Base-by-base conservation (phyloP, 192 early-diverging fungal genomes). In the Backusella circina region DNA sequence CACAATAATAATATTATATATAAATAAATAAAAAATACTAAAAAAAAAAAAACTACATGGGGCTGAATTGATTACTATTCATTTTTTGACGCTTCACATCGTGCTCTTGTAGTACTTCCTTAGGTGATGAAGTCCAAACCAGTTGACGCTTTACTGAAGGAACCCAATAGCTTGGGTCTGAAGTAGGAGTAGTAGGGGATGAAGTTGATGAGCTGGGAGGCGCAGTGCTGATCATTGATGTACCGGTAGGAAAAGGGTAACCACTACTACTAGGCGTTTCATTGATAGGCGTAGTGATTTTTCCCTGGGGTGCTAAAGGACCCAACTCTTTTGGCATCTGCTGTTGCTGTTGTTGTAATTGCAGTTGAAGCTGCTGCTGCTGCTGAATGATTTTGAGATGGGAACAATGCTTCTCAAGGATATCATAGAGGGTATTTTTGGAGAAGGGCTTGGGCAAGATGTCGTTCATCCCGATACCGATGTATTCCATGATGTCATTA, bases 391-490 rank as follows among this genome's bases (percentile, higher is more conserved):
- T 79, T 33, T 83, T 71, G 18, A 89, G 71, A 76, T 88, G 89
- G 26, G 82, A 79, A 44, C 88, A 88, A 54, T 88, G 84, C 66
- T 86, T 86, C 75, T 90, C 88, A 30, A 91, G 67, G 75, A 91
- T 86, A 28, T 75, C 72, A 21, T 86, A 75, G 15, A 91, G 67
- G 16, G 81, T 82, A n/a, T 74, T 74, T 41, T 86, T 84, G 12
- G 83, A 83, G 67, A 94, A 93, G 16, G 92, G 92, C 50, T 94
- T 94, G 5, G 91, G 81, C 21, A 94, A 75, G 12, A 93, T 84
- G 64, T 94, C 92, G 67, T 90, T 91, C 92, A 94, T 94, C 5
- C 91, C 91, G 75, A 84, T 88, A 30, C 85, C 86, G 47, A 90
- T 80, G 64, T 93, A 94, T 16, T 80, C 87, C 74, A 90, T 81